Evolutionary conservation across 441 rosid species (phyloP), one percentile per base, ranked within the genome.

Genomic region (Mallotus japonicus): DNA sequence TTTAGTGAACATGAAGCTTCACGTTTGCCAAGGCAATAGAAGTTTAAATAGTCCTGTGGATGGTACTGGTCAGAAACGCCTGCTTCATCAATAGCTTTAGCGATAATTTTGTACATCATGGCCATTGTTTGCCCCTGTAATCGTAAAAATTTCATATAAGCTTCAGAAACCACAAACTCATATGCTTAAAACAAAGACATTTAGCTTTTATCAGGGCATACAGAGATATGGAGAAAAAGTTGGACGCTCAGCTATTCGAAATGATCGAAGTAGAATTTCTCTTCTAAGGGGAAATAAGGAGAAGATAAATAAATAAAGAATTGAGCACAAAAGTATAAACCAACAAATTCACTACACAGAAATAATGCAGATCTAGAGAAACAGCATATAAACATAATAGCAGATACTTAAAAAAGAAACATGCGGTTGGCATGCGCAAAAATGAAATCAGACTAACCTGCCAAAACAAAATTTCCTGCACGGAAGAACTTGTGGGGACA

Each of bases 21-120:
- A 44, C 95, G 83, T 70, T 88, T 91, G 6, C 97, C 97, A 8
- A 93, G 97, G 86, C 98, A 91, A 75, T 79, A 93, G 77, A 93
- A 91, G 82, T 87, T 93, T 74, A 93, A 81, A 76, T 86, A 91
- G 72, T 91, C 90, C 63, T 77, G 88, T 8, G 91, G 97, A 68
- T 85, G 87, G 70, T 75, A 78, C 50, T 58, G 65, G 20, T 70
- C 79, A 4, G 85, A 78, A 22, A 87, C 86, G 50, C 91, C 93
- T 0, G 82, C 80, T 20, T 81, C 84, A 49, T 80, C 76, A 0
- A 91, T 86, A 55, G 85, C 93, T 51, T 81, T 76, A 28, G 88
- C 90, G 19, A 91, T 76, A 53, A 89, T 84, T 56, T 68, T 80
- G 80, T 93, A 93, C 98, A 89, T 93, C 95, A 88, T 89, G 17